Base-by-base conservation (phyloP, 192 early-diverging fungal species). In the Coemansia sp. region DNA sequence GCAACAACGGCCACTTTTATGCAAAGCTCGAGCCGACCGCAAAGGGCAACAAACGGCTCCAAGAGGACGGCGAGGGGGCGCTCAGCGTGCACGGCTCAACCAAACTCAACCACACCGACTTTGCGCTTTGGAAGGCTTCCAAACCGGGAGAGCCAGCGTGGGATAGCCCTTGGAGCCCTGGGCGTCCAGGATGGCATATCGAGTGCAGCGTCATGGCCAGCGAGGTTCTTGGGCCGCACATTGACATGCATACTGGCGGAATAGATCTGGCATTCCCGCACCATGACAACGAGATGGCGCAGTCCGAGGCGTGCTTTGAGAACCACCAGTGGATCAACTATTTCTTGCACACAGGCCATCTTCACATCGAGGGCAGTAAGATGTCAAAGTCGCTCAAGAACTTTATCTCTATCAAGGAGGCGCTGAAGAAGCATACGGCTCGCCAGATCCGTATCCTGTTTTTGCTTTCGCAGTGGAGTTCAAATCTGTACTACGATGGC, bases 341-440 rank as follows among this genome's bases (percentile, higher is more conserved):
- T 88, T 99, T 98, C 85, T 71, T 96, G 70, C 97, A 99, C 82
- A 87, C 92, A 33, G 97, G 97, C 33, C 97, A 98, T 76, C 85
- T 97, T 70, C 90, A 97, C 71, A 90, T 97, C 45, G 94, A 97
- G 69, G 95, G 95, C 38, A 90, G 88, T 69, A 99, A 99, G 84
- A 99, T 99, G 97, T 94, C 92, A 64, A 99, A 99, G 86, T 92
- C 90, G 69, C 84, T 99, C 41, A 99, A 99, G 83, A 99, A 99
- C 85, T 99, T 97, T 85, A 89, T 94, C 64, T 88, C 92, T n/a
- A 94, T 99, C 62, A 83, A 92, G 76, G 90, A 98, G 72, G 93
- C 94, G 9, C 86, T 99, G 57, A 65, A 89, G 46, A 89, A 88
- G 67, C 87, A 92, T 78, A 86, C 92, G 21, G 81, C 94, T 18